Percentiles rank a stretch among this genome's conserved stretches.
Conservation (phyloP, 2,329 filamentous ascomycete genomes). For the Aschersonia sp. region DNA sequence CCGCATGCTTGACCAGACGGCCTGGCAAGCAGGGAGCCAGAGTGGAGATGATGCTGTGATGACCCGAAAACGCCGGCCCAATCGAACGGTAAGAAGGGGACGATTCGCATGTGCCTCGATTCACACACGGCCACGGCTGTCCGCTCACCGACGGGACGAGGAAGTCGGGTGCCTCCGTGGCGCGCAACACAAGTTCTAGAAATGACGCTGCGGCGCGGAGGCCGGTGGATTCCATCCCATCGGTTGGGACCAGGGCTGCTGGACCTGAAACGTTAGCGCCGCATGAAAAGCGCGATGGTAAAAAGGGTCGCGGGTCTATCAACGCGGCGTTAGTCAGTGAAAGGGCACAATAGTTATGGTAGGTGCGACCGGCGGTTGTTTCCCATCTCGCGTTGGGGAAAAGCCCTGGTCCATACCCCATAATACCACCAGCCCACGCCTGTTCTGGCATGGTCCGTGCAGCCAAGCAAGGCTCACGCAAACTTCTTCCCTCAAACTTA, state of each 20-base stretch:
- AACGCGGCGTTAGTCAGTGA: not conserved
- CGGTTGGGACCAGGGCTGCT: constrained; percentile 9
- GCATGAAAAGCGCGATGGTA: constrained; percentile 13
- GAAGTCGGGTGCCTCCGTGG: not conserved
- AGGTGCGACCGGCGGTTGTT: not conserved
- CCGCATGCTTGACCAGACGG: too few relatives aligned
- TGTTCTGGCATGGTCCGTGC: too few relatives aligned
- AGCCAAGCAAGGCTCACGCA: too few relatives aligned
- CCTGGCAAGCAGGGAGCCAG: not conserved
- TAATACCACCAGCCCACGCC: too few relatives aligned
- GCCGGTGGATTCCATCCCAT: constrained; percentile 13
- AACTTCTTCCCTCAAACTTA: too few relatives aligned
- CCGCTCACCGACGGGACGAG: not conserved
- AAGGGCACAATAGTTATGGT: not conserved
- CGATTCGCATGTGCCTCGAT: not conserved
- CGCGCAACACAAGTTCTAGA: not conserved
- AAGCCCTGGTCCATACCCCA: not conserved
- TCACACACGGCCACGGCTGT: not conserved
- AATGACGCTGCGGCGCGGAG: constrained; percentile 1
- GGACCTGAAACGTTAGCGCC: constrained; percentile 21
- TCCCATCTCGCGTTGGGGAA: not conserved
- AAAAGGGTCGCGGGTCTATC: not conserved
- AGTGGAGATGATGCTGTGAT: not conserved
- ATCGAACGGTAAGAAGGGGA: not conserved
- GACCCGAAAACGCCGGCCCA: not conserved